Evolutionary conservation across 768 basidiomycete species (phyloP).

Genomic region (Cystobasidium onofrii): DNA sequence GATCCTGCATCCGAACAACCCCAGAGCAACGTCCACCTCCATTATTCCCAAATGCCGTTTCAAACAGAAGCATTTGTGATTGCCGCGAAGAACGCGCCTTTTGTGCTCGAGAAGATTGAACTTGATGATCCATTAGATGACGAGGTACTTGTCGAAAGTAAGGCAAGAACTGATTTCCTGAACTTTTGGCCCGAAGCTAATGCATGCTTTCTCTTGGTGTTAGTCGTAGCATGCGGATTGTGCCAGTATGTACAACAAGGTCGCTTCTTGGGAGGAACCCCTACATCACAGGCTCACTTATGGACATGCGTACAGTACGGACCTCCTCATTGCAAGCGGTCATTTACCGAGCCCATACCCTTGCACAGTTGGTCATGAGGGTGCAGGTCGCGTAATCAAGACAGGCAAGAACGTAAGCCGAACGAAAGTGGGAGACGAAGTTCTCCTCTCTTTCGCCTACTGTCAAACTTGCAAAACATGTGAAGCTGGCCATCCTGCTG

Average conservation of each 20-base stretch:
- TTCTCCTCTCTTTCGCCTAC: background rate
- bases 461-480: background rate
- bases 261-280: too few species aligned
- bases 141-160: conserved; percentile 35
- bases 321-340: conserved; percentile 10
- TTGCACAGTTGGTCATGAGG: conserved; percentile 36
- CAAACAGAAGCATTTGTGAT: background rate
- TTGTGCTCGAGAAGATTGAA: background rate
- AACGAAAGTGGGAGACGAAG: conserved; percentile 44
- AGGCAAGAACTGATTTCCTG: too few species aligned
- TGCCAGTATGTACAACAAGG: too few species aligned
- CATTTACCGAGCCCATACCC: conserved; percentile 5
- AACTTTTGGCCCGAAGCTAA: too few species aligned
- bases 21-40: too few species aligned
- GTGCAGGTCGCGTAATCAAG: conserved; percentile 36
- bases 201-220: too few species aligned
- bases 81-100: background rate
- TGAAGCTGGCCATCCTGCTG: conserved; percentile 23
- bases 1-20: too few species aligned
- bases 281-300: background rate
- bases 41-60: too few species aligned
- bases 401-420: conserved; percentile 46
- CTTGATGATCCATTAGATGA: conserved; percentile 23
- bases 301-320: too few species aligned
- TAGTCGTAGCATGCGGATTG: too few species aligned